Percentiles rank a stretch among this genome's conserved stretches.
Conservation (phyloP, 331 rosid genomes). For the Ulmus americana region DNA sequence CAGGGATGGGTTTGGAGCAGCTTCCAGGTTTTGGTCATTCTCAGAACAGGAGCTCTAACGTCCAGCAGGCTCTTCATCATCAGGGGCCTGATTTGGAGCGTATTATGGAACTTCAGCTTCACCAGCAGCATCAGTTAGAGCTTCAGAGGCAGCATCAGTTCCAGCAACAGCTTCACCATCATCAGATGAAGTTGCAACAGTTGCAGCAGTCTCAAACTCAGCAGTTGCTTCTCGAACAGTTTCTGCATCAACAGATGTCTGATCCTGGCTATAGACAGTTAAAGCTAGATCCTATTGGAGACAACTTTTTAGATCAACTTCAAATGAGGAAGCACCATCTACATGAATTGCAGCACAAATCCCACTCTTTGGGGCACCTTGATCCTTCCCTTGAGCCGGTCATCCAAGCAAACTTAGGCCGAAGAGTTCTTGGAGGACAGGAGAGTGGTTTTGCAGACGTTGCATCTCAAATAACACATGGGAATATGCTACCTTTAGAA, state of each 20-base stretch:
- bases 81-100: constrained; percentile 50
- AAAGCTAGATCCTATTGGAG: constrained; percentile 42
- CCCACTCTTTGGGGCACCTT: constrained; percentile 42
- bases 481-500: constrained; percentile 41
- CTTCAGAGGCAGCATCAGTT: constrained; percentile 49
- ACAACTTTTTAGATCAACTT: constrained; percentile 45
- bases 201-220: constrained; percentile 57
- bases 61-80: constrained; percentile 43
- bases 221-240: constrained; percentile 49
- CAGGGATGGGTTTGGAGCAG: constrained; percentile 39
- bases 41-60: constrained; percentile 36
- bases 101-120: constrained; percentile 24
- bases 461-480: constrained; percentile 50
- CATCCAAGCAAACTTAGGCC: constrained; percentile 48
- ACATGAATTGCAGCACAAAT: constrained; percentile 43
- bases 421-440: constrained; percentile 46
- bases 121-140: constrained; percentile 42
- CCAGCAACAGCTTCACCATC: constrained; percentile 49
- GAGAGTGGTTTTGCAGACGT: constrained; percentile 52
- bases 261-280: constrained; percentile 50
- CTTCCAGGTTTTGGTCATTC: constrained; percentile 37
- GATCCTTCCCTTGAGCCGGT: constrained; percentile 57
- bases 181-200: constrained; percentile 52
- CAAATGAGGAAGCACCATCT: constrained; percentile 39
- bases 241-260: constrained; percentile 48